phyloP scores from a whole-genome alignment of 1,139 yeast genomes.

The Suhomyces yuchorum region DNA sequence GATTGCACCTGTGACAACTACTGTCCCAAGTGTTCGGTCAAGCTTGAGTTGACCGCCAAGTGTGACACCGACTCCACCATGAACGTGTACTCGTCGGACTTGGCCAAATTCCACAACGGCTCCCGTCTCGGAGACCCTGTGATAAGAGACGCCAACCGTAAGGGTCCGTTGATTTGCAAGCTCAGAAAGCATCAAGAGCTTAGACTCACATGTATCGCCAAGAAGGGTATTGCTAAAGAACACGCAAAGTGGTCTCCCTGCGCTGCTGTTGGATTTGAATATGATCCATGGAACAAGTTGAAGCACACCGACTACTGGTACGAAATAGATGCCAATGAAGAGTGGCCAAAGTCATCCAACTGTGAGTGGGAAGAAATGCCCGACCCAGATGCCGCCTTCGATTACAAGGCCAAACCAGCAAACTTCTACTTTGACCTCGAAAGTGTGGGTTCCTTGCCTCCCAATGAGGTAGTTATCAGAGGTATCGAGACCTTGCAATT shows the following conservation, averaged over 20 bases:
- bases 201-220: conserved; percentile 87
- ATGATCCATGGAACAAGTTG: conserved; percentile 98
- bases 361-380: conserved; percentile 98
- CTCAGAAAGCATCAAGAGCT: conserved; percentile 92
- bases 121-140: conserved; percentile 77
- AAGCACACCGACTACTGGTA: conserved; percentile 97
- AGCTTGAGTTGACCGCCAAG: conserved; percentile 78
- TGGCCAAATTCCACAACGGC: conserved; percentile 55
- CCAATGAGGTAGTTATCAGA: conserved; percentile 83
- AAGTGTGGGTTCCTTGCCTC: conserved; percentile 85
- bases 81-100: conserved; percentile 87
- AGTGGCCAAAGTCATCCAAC: conserved; percentile 91
- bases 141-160: conserved; percentile 70
- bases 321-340: conserved; percentile 82
- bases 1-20: conserved; percentile 98
- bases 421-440: conserved; percentile 87
- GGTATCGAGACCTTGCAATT: conserved; percentile 84
- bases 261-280: conserved; percentile 96
- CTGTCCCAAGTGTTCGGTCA: conserved; percentile 93
- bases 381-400: conserved; percentile 82
- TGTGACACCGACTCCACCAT: conserved; percentile 88
- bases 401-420: conserved; percentile 78
- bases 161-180: conserved; percentile 89
- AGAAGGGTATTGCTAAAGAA: conserved; percentile 96
- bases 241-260: conserved; percentile 99